phyloP scores from a whole-genome alignment of 2,329 filamentous ascomycete genomes.

The Cladosporium sp. region DNA sequence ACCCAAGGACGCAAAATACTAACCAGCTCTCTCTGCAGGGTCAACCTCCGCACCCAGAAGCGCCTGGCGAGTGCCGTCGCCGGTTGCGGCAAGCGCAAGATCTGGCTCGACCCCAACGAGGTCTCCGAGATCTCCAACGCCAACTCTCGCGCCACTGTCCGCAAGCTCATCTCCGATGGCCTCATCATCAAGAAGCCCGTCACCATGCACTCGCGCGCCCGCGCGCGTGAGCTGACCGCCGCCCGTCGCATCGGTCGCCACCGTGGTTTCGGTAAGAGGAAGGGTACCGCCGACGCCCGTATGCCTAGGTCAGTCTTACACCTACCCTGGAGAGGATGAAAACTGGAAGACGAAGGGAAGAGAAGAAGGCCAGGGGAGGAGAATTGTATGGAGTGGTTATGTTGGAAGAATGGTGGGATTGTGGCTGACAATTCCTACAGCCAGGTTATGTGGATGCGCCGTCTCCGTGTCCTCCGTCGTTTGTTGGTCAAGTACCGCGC shows the following conservation, averaged over 20 bases:
- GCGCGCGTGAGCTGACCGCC: constrained; percentile 91
- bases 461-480: constrained; percentile 97
- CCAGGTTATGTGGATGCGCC: constrained; percentile 99
- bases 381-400: background rate
- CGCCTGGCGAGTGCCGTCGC: constrained; percentile 98
- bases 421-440: constrained; percentile 53
- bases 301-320: constrained; percentile 81
- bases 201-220: constrained; percentile 98
- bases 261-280: constrained; percentile 99
- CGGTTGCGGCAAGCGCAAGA: constrained; percentile 99
- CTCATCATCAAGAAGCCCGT: constrained; percentile 99
- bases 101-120: constrained; percentile 99
- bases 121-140: constrained; percentile 99
- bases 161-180: constrained; percentile 99
- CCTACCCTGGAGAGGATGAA: constrained; percentile 14
- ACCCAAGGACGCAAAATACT: constrained; percentile 26
- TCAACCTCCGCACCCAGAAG: constrained; percentile 99
- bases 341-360: background rate
- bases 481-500: constrained; percentile 99
- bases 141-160: constrained; percentile 99
- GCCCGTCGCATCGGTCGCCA: constrained; percentile 95
- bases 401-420: background rate
- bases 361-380: background rate
- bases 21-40: constrained; percentile 62
- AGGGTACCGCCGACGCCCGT: constrained; percentile 99